These are phyloP conservation scores for Heritiera fomes DNA, from an alignment of 345 rosid genomes.

Conservation along the genomic window DNA sequence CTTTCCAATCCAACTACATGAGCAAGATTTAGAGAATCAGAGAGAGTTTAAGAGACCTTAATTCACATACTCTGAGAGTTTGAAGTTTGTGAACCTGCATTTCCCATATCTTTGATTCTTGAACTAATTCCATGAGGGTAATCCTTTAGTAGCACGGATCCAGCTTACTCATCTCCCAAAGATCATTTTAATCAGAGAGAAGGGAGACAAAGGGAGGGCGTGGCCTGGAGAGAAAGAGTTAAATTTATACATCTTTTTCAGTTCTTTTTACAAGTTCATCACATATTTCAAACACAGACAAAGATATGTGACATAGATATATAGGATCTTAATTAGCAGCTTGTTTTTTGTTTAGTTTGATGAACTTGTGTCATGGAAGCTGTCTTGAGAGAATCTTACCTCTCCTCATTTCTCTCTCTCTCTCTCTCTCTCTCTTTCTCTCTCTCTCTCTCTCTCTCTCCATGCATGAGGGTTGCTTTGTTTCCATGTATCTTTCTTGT, in stretches of 20 bases:
- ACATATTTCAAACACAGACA: background rate
- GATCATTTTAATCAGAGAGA: background rate
- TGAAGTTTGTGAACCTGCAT: background rate
- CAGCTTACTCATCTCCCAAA: background rate
- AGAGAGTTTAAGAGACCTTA: background rate
- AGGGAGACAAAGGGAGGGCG: background rate
- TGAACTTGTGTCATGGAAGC: background rate
- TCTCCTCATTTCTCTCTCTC: background rate
- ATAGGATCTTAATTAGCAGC: background rate
- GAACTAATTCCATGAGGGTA: background rate
- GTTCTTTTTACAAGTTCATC: slow-evolving; percentile 4
- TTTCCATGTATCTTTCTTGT: slow-evolving; percentile 12
- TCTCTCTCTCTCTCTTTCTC: slow-evolving; percentile 2
- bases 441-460: background rate
- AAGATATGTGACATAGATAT: no score
- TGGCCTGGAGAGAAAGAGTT: background rate
- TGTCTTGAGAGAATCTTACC: background rate
- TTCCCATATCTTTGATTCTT: background rate
- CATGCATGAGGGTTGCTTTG: background rate
- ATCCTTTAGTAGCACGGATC: background rate
- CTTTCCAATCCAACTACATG: background rate
- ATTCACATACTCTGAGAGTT: background rate
- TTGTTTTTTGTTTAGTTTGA: background rate
- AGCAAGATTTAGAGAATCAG: slow-evolving; percentile 1
- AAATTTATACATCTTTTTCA: background rate